Base-by-base conservation (phyloP, 2,329 filamentous ascomycete species). In the Akanthomyces lecanii region DNA sequence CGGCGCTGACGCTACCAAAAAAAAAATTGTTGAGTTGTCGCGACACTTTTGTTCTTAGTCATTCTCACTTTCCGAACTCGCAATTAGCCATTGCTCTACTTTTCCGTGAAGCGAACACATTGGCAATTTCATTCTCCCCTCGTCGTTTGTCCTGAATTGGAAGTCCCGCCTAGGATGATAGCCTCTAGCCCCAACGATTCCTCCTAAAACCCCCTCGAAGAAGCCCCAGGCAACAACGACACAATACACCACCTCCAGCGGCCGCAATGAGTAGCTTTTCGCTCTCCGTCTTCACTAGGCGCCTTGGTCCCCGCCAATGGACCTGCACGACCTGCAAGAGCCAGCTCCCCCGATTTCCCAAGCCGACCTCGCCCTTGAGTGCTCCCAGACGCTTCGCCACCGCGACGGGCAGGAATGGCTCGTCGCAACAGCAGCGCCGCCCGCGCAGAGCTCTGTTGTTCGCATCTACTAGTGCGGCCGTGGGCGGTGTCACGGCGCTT, bases 401-500 rank as follows among this genome's bases (percentile, higher is more conserved):
- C 11, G 63, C 67, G 10, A 63, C 60, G 6, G 60, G 52, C 51
- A 55, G 33, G 44, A 38, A 68, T 67, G 30, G 69, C 64, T 68
- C 64, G 30, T 71, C 67, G 42, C 68, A 48, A 65, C 61, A 66
- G n/a, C 66, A 64, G 23, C 61, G 69, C 18, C 68, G 70, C 1
- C 69, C 73, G 12, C 67, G 69, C 42, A 69, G 71, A 53, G 67
- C 72, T 10, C 69, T 84, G 18, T 70, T 85, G 33, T 76, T 82
- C 45, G 81, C 83, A 16, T 81, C 83, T 6, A 76, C 79, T 2
- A 81, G 82, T 18, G 80, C 77, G n/a, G 81, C 78, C 23, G 82
- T 78, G 3, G 75, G 79, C 11, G 77, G 78, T 12, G 78, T 78
- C n/a, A 77, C 78, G 7, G 75, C 77, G 4, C 69, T 85, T 33